Evolutionary conservation across 2,329 filamentous ascomycete genomes (phyloP).

Genomic region (Aspergillus quadrilineatus): DNA sequence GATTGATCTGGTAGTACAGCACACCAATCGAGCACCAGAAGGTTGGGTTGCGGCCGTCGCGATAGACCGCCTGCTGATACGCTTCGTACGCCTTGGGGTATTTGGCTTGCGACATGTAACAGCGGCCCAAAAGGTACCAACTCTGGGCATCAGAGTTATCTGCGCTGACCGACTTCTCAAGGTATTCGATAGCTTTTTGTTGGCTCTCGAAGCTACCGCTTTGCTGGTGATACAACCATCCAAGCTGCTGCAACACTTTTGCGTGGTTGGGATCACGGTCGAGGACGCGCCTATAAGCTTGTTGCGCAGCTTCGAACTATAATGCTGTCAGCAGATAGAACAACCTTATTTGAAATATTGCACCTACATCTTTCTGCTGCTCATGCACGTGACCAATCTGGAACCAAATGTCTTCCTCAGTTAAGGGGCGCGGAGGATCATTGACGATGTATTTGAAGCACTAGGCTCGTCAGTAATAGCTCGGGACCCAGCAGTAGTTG

Average conservation of each 20-base stretch:
- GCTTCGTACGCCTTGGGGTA: slow-evolving; percentile 98
- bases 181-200: slow-evolving; percentile 92
- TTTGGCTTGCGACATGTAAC: slow-evolving; percentile 99
- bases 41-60: slow-evolving; percentile 93
- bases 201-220: slow-evolving; percentile 88
- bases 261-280: slow-evolving; percentile 94
- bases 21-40: slow-evolving; percentile 99
- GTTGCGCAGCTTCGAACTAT: slow-evolving; percentile 89
- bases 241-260: slow-evolving; percentile 95
- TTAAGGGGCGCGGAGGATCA: slow-evolving; percentile 86
- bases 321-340: slow-evolving; percentile 31
- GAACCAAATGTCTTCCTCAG: slow-evolving; percentile 99
- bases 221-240: slow-evolving; percentile 96
- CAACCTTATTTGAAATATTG: not conserved
- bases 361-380: slow-evolving; percentile 92
- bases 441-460: slow-evolving; percentile 98
- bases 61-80: slow-evolving; percentile 97
- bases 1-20: slow-evolving; percentile 98
- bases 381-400: slow-evolving; percentile 99
- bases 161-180: slow-evolving; percentile 93
- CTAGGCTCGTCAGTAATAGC: slow-evolving; percentile 47
- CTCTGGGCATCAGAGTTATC: slow-evolving; percentile 95
- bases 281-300: slow-evolving; percentile 86
- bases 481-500: not conserved
- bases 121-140: slow-evolving; percentile 95